Percentiles rank a stretch among this genome's conserved stretches.
Conservation (phyloP, 805 yeast genomes). For the Wickerhamiella kurtzmanii region DNA sequence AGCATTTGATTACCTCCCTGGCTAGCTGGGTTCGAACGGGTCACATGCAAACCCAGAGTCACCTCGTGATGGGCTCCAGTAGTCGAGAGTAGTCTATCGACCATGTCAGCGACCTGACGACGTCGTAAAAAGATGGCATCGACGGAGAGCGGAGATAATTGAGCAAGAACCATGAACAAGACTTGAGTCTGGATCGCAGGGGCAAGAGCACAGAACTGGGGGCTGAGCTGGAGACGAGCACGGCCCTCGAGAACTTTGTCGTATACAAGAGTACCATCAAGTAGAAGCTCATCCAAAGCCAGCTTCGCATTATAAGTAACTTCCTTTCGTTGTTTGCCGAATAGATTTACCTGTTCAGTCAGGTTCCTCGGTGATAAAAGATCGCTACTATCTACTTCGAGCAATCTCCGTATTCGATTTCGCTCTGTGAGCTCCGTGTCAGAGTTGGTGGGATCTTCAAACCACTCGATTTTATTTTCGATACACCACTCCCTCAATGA, state of each 20-base stretch:
- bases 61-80: neutral
- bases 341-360: neutral
- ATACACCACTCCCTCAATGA: slow-evolving; percentile 36
- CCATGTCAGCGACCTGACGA: slow-evolving; percentile 3
- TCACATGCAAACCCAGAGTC: slow-evolving; percentile 6
- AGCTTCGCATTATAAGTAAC: neutral
- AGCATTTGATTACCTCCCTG: neutral
- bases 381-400: slow-evolving; percentile 22
- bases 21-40: neutral
- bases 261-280: neutral
- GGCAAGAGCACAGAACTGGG: slow-evolving; percentile 6
- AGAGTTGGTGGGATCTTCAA: slow-evolving; percentile 54
- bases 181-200: slow-evolving; percentile 7
- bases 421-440: slow-evolving; percentile 43
- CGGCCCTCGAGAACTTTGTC: neutral
- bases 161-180: slow-evolving; percentile 10
- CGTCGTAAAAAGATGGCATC: slow-evolving; percentile 9
- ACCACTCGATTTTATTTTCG: slow-evolving; percentile 37
- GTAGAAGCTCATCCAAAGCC: slow-evolving; percentile 2
- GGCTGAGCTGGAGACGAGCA: slow-evolving; percentile 2
- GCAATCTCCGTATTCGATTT: slow-evolving; percentile 35
- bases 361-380: slow-evolving; percentile 2
- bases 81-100: neutral
- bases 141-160: slow-evolving; percentile 10
- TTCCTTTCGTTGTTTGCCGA: slow-evolving; percentile 5